Percentiles rank a stretch among this genome's conserved stretches.
These are phyloP conservation scores for Russula griseocarnosa DNA, from an alignment of 768 basidiomycete genomes.

Conservation along the genomic window DNA sequence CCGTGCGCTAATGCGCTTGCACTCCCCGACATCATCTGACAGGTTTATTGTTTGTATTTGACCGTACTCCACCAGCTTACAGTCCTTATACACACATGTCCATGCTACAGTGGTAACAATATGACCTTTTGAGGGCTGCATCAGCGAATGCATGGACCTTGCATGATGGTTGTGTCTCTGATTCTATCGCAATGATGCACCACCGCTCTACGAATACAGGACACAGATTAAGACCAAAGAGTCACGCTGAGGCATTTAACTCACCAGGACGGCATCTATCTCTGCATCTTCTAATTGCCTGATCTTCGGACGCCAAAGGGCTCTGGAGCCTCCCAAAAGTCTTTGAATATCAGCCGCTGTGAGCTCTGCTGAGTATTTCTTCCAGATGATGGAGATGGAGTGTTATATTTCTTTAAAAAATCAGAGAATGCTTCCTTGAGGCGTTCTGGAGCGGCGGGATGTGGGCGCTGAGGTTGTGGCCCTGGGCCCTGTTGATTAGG, in stretches of 20 bases:
- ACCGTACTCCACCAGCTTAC: neutral
- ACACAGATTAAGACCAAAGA: neutral
- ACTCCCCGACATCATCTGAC: no score
- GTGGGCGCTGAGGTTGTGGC: constrained; percentile 44
- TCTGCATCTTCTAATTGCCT: constrained; percentile 52
- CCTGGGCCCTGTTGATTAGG: constrained; percentile 29
- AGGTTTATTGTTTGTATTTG: neutral
- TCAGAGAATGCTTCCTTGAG: constrained; percentile 48
- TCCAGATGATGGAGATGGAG: neutral
- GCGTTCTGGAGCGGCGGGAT: constrained; percentile 66
- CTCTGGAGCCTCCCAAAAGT: constrained; percentile 67
- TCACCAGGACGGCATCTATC: constrained; percentile 63
- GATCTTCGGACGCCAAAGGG: constrained; percentile 52
- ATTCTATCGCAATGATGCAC: constrained; percentile 50
- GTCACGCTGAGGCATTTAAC: constrained; percentile 30
- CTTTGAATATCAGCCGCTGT: constrained; percentile 34
- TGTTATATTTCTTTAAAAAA: constrained; percentile 40
- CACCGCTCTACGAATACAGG: constrained; percentile 51
- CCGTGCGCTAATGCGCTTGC: neutral
- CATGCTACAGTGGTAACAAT: neutral
- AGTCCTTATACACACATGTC: neutral
- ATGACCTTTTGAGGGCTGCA: constrained; percentile 3
- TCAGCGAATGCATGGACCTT: constrained; percentile 22
- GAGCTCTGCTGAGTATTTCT: neutral
- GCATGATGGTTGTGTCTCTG: neutral